These are phyloP conservation scores for Penicillium cosmopolitanum DNA, from an alignment of 495 filamentous ascomycete genomes.

Conservation along the genomic window DNA sequence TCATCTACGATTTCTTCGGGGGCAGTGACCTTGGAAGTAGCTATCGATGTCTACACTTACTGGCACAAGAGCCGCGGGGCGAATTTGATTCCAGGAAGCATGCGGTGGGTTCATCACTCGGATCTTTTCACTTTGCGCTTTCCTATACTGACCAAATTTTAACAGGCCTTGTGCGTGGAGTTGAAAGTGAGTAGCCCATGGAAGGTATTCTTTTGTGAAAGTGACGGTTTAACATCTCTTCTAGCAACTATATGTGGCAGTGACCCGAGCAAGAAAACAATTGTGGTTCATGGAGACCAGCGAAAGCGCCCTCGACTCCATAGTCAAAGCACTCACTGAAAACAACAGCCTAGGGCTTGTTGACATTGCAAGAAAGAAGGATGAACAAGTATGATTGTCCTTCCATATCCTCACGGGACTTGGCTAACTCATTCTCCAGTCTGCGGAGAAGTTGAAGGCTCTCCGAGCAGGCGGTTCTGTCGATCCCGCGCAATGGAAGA, in stretches of 20 bases:
- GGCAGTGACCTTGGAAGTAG: conserved; percentile 21
- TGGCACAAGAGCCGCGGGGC: neutral
- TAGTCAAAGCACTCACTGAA: conserved; percentile 15
- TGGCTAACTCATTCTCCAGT: neutral
- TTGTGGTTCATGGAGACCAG: conserved; percentile 32
- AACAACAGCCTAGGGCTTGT: conserved; percentile 6
- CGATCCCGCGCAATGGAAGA: conserved; percentile 20
- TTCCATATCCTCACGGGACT: too few species aligned
- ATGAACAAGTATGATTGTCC: neutral
- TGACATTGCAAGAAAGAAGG: conserved; percentile 21
- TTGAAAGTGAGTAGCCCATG: conserved; percentile 19
- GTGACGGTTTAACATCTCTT: neutral
- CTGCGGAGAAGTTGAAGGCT: conserved; percentile 15
- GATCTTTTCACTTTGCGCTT: too few species aligned
- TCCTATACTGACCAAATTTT: neutral
- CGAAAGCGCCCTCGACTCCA: conserved; percentile 14
- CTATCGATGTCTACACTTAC: conserved; percentile 20
- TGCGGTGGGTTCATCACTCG: conserved; percentile 3
- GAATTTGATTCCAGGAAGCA: conserved; percentile 29
- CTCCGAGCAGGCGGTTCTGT: conserved; percentile 19
- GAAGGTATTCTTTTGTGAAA: neutral
- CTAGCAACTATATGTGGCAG: conserved; percentile 35
- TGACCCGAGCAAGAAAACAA: conserved; percentile 30
- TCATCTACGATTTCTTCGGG: conserved; percentile 40
- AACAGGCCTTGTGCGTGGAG: conserved; percentile 28